Percentiles rank a stretch among this genome's conserved stretches.
phyloP scores from a whole-genome alignment of 176 grass and related monocot species.

The Avena atlantica region DNA sequence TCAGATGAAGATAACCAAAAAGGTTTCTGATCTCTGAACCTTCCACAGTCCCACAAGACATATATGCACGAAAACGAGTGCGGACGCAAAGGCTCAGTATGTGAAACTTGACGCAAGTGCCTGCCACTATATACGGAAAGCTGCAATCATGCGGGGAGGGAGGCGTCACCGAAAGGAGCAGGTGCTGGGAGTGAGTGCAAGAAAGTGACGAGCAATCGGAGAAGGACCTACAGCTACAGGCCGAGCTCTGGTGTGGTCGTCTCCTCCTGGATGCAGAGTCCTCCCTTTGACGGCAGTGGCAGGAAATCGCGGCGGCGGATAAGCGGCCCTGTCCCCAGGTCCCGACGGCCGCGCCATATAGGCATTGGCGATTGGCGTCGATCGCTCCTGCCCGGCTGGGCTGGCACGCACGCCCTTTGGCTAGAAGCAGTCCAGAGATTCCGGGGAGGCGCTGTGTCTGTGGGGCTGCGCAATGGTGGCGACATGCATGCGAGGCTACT shows the following conservation, averaged over 20 bases:
- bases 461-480: background rate
- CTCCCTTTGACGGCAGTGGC: background rate
- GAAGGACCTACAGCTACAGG: background rate
- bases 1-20: background rate
- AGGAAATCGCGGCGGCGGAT: constrained; percentile 2
- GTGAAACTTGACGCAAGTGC: background rate
- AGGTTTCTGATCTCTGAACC: background rate
- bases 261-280: background rate
- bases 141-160: background rate
- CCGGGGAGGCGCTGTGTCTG: background rate
- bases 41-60: background rate
- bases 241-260: background rate
- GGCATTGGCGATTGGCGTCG: background rate
- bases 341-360: constrained; percentile 6
- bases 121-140: background rate
- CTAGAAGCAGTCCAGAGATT: background rate
- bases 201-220: background rate
- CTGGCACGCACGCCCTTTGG: background rate
- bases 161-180: background rate
- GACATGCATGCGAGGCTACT: background rate
- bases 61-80: background rate
- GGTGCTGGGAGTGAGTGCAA: background rate
- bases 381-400: background rate
- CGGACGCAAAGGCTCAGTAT: background rate
- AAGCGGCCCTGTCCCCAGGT: background rate